Evolutionary conservation across 2,329 filamentous ascomycete genomes (phyloP).

Genomic region (Penicillium sp.): DNA sequence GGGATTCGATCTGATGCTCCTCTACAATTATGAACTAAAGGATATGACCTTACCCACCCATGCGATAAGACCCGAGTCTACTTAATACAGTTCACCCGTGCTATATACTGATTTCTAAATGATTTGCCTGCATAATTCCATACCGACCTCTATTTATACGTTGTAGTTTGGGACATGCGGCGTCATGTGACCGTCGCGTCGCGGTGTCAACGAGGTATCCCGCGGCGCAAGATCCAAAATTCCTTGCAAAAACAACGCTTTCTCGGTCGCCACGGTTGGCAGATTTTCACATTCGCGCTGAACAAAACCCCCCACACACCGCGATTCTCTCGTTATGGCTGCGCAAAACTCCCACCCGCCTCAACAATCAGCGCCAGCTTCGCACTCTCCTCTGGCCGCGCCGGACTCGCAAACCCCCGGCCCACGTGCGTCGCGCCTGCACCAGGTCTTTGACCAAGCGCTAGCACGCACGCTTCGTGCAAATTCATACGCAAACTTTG

Average conservation of each 20-base stretch:
- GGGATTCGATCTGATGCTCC: no score
- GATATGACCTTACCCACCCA: no score
- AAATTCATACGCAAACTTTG: constrained; percentile 61
- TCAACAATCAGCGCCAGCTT: constrained; percentile 26
- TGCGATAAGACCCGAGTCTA: no score
- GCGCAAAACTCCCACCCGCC: constrained; percentile 16
- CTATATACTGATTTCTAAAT: background rate
- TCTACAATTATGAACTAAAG: no score
- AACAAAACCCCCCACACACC: background rate
- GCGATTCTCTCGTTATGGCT: constrained; percentile 19
- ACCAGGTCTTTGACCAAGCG: constrained; percentile 60
- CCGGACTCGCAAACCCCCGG: constrained; percentile 51
- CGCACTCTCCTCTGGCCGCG: constrained; percentile 51
- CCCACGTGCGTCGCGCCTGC: constrained; percentile 58
- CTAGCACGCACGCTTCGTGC: constrained; percentile 59
- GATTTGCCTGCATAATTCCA: background rate
- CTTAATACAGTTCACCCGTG: background rate
- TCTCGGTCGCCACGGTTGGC: background rate
- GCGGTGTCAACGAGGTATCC: constrained; percentile 8
- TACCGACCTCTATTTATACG: background rate
- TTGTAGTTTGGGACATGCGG: background rate
- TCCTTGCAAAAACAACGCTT: constrained; percentile 8
- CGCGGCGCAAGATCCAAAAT: constrained; percentile 9
- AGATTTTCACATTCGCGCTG: background rate
- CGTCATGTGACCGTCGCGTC: constrained; percentile 27